Percentiles rank a stretch among this genome's conserved stretches.
These are phyloP conservation scores for Russula dissimulans DNA, from an alignment of 768 basidiomycete species.

Conservation along the genomic window DNA sequence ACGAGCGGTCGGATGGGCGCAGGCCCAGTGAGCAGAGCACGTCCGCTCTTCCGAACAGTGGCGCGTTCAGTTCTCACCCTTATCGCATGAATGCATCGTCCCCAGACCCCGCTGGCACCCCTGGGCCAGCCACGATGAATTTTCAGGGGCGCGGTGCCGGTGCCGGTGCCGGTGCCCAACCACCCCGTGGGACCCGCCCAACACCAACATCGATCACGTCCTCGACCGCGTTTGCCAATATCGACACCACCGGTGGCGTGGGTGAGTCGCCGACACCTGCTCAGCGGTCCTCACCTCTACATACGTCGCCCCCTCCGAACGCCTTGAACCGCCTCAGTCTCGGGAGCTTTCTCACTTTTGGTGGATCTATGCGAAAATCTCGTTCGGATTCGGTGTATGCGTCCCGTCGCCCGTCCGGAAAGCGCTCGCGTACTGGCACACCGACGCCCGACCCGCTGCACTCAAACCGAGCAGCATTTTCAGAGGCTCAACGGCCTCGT, in stretches of 20 bases:
- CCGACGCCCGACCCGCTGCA: conserved; percentile 15
- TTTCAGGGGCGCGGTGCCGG: neutral
- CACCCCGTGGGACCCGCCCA: conserved; percentile 26
- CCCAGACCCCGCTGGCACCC: neutral
- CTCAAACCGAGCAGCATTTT: conserved; percentile 20
- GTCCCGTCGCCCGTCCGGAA: neutral
- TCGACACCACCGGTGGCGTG: conserved; percentile 47
- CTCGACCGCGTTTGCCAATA: conserved; percentile 35
- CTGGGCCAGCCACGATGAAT: neutral
- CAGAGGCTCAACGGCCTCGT: neutral
- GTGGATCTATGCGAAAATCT: conserved; percentile 15
- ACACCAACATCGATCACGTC: conserved; percentile 20
- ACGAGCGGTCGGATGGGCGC: neutral
- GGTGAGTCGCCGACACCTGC: conserved; percentile 49
- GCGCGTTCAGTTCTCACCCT: conserved; percentile 11
- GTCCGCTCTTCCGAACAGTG: conserved; percentile 19
- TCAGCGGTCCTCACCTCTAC: conserved; percentile 25
- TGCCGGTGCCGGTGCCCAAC: conserved; percentile 21
- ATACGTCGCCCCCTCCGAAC: conserved; percentile 9
- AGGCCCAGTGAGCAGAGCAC: conserved; percentile 19
- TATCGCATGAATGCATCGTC: conserved; percentile 5
- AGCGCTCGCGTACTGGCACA: neutral
- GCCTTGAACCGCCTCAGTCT: conserved; percentile 41
- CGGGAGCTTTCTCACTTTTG: conserved; percentile 44
- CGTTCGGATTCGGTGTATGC: conserved; percentile 2